These are phyloP conservation scores for Lathyrus oleraceus DNA, from an alignment of 306 rosid genomes.

Conservation along the genomic window DNA sequence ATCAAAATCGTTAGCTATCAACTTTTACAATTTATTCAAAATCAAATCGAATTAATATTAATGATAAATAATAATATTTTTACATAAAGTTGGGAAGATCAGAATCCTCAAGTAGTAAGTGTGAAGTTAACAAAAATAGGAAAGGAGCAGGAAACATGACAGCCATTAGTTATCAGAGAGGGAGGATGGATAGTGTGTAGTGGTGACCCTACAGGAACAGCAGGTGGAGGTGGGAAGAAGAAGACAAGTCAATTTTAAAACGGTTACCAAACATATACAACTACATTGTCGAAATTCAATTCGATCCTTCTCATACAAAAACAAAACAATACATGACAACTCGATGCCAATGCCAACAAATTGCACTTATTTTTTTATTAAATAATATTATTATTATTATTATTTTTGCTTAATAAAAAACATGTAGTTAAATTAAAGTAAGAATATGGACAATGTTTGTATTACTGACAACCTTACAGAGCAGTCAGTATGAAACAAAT, in stretches of 20 bases:
- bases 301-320: slow-evolving; percentile 41
- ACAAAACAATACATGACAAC: slow-evolving; percentile 48
- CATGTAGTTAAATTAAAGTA: not conserved
- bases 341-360: slow-evolving; percentile 36
- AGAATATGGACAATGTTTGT: slow-evolving; percentile 44
- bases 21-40: not conserved
- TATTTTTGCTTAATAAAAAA: not conserved
- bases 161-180: slow-evolving; percentile 53
- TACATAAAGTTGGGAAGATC: slow-evolving; percentile 32
- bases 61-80: not conserved
- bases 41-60: not conserved
- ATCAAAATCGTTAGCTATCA: not conserved
- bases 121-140: slow-evolving; percentile 55
- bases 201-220: slow-evolving; percentile 67
- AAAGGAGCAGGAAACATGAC: slow-evolving; percentile 56
- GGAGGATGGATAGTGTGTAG: slow-evolving; percentile 56
- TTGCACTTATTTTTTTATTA: slow-evolving; percentile 23
- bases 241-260: slow-evolving; percentile 66
- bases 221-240: slow-evolving; percentile 50
- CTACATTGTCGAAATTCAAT: slow-evolving; percentile 52
- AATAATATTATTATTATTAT: not conserved
- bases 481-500: slow-evolving; percentile 38
- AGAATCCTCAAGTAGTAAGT: slow-evolving; percentile 44
- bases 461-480: slow-evolving; percentile 44
- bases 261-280: slow-evolving; percentile 53